phyloP scores from a whole-genome alignment of 495 filamentous ascomycete genomes.

The Aspergillus asperescens region DNA sequence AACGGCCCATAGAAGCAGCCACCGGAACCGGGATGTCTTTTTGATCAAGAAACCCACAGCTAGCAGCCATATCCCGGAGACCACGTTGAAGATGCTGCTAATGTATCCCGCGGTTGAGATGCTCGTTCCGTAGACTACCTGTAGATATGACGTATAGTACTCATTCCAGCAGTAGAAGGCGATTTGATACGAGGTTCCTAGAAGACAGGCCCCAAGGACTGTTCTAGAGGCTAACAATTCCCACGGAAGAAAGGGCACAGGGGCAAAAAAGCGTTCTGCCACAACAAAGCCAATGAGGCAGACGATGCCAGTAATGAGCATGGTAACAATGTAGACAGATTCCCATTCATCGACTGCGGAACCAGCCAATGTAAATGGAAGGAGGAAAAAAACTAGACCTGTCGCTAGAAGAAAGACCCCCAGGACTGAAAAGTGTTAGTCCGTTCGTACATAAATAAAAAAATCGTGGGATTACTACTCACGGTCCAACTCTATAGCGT shows the following conservation, averaged over 20 bases:
- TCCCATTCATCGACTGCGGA: constrained; percentile 43
- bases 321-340: constrained; percentile 46
- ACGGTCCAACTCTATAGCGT: constrained; percentile 56
- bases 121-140: constrained; percentile 60
- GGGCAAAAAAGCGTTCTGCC: constrained; percentile 52
- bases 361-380: constrained; percentile 52
- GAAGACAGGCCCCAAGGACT: constrained; percentile 55
- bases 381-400: constrained; percentile 57
- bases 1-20: constrained; percentile 46
- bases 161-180: constrained; percentile 50
- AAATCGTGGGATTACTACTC: constrained; percentile 2
- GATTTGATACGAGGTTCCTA: constrained; percentile 54
- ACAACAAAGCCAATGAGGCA: constrained; percentile 51
- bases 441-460: background rate
- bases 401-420: constrained; percentile 53
- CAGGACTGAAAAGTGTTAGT: constrained; percentile 25
- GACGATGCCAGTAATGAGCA: constrained; percentile 52
- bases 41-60: constrained; percentile 49
- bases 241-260: constrained; percentile 54
- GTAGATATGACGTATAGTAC: constrained; percentile 65
- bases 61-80: constrained; percentile 42
- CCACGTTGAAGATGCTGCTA: constrained; percentile 46
- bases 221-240: constrained; percentile 56
- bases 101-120: constrained; percentile 52
- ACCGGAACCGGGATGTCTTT: constrained; percentile 50